Conservation (phyloP, 257 asterid species). For the Osmanthus fragrans region DNA sequence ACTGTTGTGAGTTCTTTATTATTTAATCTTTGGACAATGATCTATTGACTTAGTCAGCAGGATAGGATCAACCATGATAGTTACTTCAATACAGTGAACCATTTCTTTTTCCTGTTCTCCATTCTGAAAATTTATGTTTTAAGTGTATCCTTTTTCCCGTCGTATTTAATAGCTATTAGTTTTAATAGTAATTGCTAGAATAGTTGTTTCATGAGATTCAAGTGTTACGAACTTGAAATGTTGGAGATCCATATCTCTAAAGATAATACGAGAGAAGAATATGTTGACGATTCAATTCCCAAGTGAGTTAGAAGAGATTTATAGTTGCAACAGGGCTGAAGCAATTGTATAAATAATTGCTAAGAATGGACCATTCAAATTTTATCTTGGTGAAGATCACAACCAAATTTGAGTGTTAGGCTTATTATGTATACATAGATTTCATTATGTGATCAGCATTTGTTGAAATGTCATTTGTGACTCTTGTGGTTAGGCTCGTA, state of each 20-base stretch:
- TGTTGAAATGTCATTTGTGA: not conserved
- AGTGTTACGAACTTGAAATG: not conserved
- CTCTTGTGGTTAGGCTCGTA: not conserved
- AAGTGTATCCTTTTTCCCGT: not conserved
- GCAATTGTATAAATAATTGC: not conserved
- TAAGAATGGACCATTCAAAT: not conserved
- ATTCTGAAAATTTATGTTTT: not conserved
- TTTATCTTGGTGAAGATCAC: not conserved
- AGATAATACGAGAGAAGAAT: not conserved
- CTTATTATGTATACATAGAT: too few relatives aligned
- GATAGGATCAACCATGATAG: not conserved
- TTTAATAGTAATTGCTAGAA: not conserved
- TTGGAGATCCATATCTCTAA: not conserved
- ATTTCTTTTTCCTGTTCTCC: not conserved
- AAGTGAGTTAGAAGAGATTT: too few relatives aligned
- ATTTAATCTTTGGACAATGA: too few relatives aligned
- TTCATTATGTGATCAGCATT: too few relatives aligned
- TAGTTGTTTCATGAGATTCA: not conserved
- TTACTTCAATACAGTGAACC: not conserved
- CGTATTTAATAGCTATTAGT: not conserved
- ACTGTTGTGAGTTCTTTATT: not conserved
- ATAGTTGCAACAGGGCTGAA: not conserved
- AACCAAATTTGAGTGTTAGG: too few relatives aligned
- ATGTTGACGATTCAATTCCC: not conserved
- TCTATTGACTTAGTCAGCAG: not conserved